Evolutionary conservation across 371 early-diverging fungal species (phyloP), one percentile per base, ranked within the genome.

Genomic region (Mucor lusitanicus): DNA sequence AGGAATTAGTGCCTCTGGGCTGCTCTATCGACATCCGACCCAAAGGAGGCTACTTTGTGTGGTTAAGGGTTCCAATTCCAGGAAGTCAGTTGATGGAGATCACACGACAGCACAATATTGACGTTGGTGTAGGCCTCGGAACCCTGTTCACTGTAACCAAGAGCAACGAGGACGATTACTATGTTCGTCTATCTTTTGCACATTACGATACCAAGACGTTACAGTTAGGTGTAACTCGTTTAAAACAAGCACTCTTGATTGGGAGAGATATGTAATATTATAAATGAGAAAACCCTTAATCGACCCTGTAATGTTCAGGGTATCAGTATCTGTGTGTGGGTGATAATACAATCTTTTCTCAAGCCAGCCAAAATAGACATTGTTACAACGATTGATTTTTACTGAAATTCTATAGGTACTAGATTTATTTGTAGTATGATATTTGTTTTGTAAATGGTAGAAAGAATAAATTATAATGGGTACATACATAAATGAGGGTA

Each of bases 21-120:
- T 82, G 80, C 44, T 35, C 58, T 6, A 25, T 63, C 8, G 59
- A 63, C 1, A 44, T 59, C 12, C 42, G 53, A 39, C 83, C 83
- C 4, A 58, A 35, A 25, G 80, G 83, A 2, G 83, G 83, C 1
- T 82, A 82, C 62, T 82, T 82, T 69, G 58, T 82, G 27, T 82
- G 83, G 83, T 30, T 82, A 8, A 69, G 59, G 17, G 39, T 82
- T 21, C 83, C 83, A n/a, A 42, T 80, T n/a, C 56, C 32, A 13
- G 64, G 63, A 32, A 28, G 19, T 12, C 28, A 65, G 23, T 58
- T 82, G 46, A 55, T 65, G 27, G 46, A 65, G 15, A 60, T 64
- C 12, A 76, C 71, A 2, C 33, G 61, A 23, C 11, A 59, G 1
- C 65, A 75, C 28, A 13, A 67, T 0, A 42, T 79, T 30, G 62